Evolutionary conservation across 2,329 filamentous ascomycete species (phyloP).

Genomic region (Sporothrix mexicana): DNA sequence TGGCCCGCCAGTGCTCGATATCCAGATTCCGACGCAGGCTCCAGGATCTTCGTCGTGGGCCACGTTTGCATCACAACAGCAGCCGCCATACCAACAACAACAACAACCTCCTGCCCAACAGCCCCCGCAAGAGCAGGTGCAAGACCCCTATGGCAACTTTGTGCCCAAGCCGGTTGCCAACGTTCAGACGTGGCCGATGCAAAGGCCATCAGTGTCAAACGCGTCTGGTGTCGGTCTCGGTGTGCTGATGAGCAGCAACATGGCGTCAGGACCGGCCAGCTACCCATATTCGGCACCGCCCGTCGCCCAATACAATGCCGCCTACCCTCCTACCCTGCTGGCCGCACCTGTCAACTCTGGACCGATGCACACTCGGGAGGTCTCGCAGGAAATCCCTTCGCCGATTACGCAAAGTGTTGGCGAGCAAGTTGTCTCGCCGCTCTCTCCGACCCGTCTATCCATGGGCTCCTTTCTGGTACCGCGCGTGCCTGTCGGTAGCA

Average conservation of each 20-base stretch:
- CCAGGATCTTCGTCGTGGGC: constrained; percentile 32
- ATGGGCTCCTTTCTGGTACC: constrained; percentile 50
- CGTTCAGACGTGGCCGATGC: constrained; percentile 36
- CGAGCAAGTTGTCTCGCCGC: not conserved
- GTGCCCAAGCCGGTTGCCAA: constrained; percentile 34
- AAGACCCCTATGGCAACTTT: constrained; percentile 10
- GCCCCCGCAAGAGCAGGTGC: not conserved
- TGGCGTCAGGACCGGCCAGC: constrained; percentile 36
- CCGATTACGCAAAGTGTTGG: not conserved
- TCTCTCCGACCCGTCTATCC: constrained; percentile 50
- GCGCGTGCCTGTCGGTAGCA: constrained; percentile 49
- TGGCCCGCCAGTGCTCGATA: constrained; percentile 41
- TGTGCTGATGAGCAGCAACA: not conserved
- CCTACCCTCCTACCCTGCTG: not conserved
- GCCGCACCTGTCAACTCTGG: not conserved
- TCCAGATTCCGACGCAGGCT: constrained; percentile 42
- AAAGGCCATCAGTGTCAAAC: constrained; percentile 30
- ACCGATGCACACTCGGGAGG: not conserved
- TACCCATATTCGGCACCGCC: constrained; percentile 50
- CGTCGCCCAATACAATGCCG: constrained; percentile 11
- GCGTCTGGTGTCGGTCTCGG: not conserved
- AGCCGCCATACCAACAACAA: not conserved
- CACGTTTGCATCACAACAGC: not conserved
- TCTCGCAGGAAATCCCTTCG: not conserved
- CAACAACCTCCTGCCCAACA: constrained; percentile 10